Base-by-base conservation (phyloP, 371 early-diverging fungal genomes). In the Funneliformis caledonium region DNA sequence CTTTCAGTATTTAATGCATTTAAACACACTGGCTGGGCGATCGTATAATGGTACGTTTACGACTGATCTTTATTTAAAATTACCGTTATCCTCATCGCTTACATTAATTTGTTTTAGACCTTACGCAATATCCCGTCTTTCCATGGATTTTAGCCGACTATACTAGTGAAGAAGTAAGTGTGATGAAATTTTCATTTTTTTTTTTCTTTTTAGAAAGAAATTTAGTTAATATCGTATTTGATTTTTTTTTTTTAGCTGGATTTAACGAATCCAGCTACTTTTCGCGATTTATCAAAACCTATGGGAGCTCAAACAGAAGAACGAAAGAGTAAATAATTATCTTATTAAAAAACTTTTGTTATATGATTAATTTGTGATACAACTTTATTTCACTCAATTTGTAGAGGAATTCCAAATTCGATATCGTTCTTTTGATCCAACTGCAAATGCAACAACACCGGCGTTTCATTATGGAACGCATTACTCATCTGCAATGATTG, bases 391-490 rank as follows among this genome's bases (percentile, higher is more conserved):
- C 4, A 1, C 4, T 14, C 59, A n/a, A 31, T n/a, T 52, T 76
- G 4, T 33, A 84, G 86, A 47, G 82, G 92, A 84, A 84, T 93
- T 86, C 82, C 86, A 86, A 69, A 91, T 87, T 16, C 83, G 90
- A 26, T 88, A 89, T 79, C 83, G 86, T n/a, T 88, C 93, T 77
- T 88, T 91, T 79, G 94, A 94, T 77, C 95, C 95, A 82, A 67
- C 93, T 91, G 88, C 96, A 82, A 82, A 89, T 81, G 83, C 96
- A 88, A 83, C 89, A 56, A 84, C 92, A 82, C 93, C 93, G 45
- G 91, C 90, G 56, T 96, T 95, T 86, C 93, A 94, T 82, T 96
- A 96, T 82, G 96, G 96, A n/a, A 94, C 97, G 0, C 97, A 96
- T 82, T 96, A 96, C 81, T 95, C 95, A 1, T 93, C 95, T 0